phyloP scores from a whole-genome alignment of 441 rosid species.

The Iberis amara region DNA sequence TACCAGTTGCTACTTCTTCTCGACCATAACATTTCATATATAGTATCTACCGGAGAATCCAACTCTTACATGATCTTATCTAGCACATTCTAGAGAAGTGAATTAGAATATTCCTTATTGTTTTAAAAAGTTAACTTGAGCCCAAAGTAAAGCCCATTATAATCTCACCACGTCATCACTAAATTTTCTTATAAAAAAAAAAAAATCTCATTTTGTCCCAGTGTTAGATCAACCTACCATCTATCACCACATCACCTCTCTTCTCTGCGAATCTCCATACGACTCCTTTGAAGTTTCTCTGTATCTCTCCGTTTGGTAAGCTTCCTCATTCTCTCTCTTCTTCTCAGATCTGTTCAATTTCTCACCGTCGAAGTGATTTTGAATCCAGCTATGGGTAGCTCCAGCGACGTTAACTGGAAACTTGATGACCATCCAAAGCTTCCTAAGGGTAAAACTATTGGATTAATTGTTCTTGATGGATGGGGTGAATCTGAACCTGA shows the following conservation, averaged over 20 bases:
- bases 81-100: no score
- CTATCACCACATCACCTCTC: conserved; percentile 24
- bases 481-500: conserved; percentile 94
- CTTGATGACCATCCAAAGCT: conserved; percentile 78
- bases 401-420: conserved; percentile 44
- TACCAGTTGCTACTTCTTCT: no score
- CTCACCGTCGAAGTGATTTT: conserved; percentile 2
- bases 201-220: conserved; percentile 13
- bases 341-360: conserved; percentile 21
- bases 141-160: conserved; percentile 31
- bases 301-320: conserved; percentile 30
- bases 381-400: conserved; percentile 31
- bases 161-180: conserved; percentile 17
- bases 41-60: no score
- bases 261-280: conserved; percentile 26
- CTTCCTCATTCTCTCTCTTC: not conserved
- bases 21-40: no score
- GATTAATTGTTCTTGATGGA: conserved; percentile 78
- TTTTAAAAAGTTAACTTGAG: conserved; percentile 9
- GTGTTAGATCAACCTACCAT: conserved; percentile 12
- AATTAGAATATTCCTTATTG: conserved; percentile 16
- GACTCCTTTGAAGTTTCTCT: conserved; percentile 18
- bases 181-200: not conserved
- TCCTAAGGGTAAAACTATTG: conserved; percentile 71
- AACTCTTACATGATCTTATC: no score